Base-by-base conservation (phyloP, 2,329 filamentous ascomycete genomes). In the Mycosphaerelloides madeirae region DNA sequence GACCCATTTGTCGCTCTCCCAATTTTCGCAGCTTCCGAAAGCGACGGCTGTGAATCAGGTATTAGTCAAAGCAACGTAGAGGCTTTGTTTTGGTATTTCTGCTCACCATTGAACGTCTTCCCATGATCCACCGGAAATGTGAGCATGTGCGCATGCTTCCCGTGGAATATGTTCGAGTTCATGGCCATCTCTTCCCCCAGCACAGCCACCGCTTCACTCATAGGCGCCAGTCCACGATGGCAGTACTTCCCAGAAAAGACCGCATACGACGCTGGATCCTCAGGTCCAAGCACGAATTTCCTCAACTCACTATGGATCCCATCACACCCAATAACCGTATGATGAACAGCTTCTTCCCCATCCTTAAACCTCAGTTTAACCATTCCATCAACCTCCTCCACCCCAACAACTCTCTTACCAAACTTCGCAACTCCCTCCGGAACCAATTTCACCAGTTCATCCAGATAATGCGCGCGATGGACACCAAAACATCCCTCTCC, bases 181-280 rank as follows among this genome's bases (percentile, higher is more conserved):
- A 59, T 54, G 0, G 75, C 71, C 31, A 74, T 63, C 22, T 77
- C 64, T 8, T 70, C 58, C 1, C 77, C 75, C 2, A 83, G 52
- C 2, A 69, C 68, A 11, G 65, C 58, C 1, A 66, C 60, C 0
- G 77, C 80, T 69, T 65, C 31, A 6, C 31, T 20, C 71, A 83
- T 83, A 0, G 79, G 77, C 1, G 83, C 67, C 3, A 84, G 59
- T 0, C 76, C 75, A 3, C 81, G 71, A 61, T 80, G 84, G 29
- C 77, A 81, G 61, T 77, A 78, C 48, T 81, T 78, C 20, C 75
- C 67, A 0, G 73, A 73, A 56, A 79, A 83, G 1, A 65, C 60
- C 0, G 79, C 68, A 22, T 69, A 59, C 0, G 69, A 63, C 3
- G 69, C 66, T 0, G 72, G 68, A 43, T 72, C 61, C 18, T 66